Evolutionary conservation across 2,329 filamentous ascomycete genomes (phyloP).

Genomic region (Biscogniauxia marginata): DNA sequence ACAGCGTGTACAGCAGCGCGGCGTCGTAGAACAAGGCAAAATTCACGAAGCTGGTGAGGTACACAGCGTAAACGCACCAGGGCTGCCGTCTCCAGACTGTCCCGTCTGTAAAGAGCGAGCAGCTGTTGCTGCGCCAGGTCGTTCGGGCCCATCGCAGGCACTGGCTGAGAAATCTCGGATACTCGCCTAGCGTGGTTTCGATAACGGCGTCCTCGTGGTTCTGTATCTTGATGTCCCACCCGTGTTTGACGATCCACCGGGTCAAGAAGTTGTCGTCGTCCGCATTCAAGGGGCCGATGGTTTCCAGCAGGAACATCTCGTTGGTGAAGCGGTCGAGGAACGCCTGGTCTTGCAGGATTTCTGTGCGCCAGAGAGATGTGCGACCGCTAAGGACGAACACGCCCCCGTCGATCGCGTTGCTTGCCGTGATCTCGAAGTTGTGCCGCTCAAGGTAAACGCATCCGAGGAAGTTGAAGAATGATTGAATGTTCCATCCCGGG

Average conservation of each 20-base stretch:
- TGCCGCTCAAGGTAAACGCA: slow-evolving; percentile 41
- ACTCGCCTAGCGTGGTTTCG: slow-evolving; percentile 51
- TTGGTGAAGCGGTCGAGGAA: slow-evolving; percentile 46
- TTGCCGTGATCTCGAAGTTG: slow-evolving; percentile 59
- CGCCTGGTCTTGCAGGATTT: slow-evolving; percentile 43
- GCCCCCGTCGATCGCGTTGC: slow-evolving; percentile 56
- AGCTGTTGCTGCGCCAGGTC: slow-evolving; percentile 56
- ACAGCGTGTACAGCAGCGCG: slow-evolving; percentile 32
- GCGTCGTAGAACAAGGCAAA: slow-evolving; percentile 55
- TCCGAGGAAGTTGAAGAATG: not conserved
- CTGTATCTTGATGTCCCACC: slow-evolving; percentile 57
- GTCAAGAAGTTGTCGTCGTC: slow-evolving; percentile 66
- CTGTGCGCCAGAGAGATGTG: slow-evolving; percentile 50
- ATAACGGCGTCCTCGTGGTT: slow-evolving; percentile 46
- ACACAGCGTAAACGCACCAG: slow-evolving; percentile 57
- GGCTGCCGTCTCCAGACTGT: slow-evolving; percentile 43
- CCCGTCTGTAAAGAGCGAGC: slow-evolving; percentile 41
- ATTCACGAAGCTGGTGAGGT: slow-evolving; percentile 52
- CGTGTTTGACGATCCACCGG: slow-evolving; percentile 47
- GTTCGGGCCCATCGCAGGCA: slow-evolving; percentile 57
- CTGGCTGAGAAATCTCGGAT: slow-evolving; percentile 50
- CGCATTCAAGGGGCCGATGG: slow-evolving; percentile 45
- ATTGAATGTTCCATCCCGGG: slow-evolving; percentile 12
- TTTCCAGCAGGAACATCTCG: slow-evolving; percentile 49
- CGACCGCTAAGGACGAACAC: slow-evolving; percentile 59